Base-by-base conservation (phyloP, 768 basidiomycete species). In the Psilocybe tampanensis region DNA sequence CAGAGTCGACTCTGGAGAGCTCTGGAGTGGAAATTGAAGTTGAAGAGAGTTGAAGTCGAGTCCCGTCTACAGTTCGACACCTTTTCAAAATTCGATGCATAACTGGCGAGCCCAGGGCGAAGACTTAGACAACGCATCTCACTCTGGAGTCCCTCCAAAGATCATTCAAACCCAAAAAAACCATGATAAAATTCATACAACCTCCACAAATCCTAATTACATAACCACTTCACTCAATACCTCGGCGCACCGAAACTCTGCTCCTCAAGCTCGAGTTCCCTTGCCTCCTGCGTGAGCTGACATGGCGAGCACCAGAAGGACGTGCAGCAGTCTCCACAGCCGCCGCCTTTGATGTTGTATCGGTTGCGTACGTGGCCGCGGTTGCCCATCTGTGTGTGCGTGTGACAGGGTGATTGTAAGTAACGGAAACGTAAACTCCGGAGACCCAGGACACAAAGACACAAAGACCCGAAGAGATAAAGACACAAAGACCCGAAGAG, bases 231-330 rank as follows among this genome's bases (percentile, higher is more conserved):
- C 21, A 39, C 6, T 36, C 32, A 59, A 44, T 60, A 64, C 23
- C 60, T 58, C 43, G 59, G 60, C 26, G 49, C 47, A 49, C 62
- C 60, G 42, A 68, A 66, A 54, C 72, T 76, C 56, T 69, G 66
- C 66, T 82, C 81, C 62, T 83, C 81, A 52, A 78, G 65, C 63
- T 76, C 74, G 11, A 84, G 58, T 58, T 84, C 81, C 26, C 74
- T 71, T 26, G 69, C 69, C 57, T 80, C 81, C 63, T 84, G 82
- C 0, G 72, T 72, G 44, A 84, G 76, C 11, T 72, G 73, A 64
- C 83, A 85, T 17, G 81, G 74, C 0, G 63, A 60, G 63, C 82
- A 84, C 61, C 70, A 83, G 21, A 67, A 73, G 0, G 76, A 65
- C 3, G 72, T 54, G 39, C 65, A 65, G 59, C 76, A 82, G 56